Percentiles rank a stretch among this genome's conserved stretches.
These are phyloP conservation scores for Fraxinus greggii DNA, from an alignment of 305 asterid species.

Conservation along the genomic window DNA sequence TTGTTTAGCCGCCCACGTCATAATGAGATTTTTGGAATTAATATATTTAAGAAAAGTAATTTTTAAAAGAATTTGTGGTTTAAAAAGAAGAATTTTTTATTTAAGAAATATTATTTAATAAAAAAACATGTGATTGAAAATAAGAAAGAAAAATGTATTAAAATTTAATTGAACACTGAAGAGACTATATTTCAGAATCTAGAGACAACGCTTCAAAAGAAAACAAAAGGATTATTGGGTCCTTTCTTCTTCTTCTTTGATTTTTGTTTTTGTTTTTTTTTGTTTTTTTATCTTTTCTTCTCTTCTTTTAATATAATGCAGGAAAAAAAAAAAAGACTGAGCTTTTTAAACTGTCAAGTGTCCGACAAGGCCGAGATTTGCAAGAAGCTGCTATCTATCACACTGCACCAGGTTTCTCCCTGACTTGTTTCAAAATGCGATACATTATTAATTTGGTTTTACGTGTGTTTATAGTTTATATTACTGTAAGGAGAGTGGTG, in stretches of 20 bases:
- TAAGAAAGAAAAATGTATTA: too few species aligned
- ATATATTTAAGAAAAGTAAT: too few species aligned
- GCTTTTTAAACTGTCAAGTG: background rate
- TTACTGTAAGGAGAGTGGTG: background rate
- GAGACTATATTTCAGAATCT: too few species aligned
- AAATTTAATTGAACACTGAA: too few species aligned
- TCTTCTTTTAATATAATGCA: background rate
- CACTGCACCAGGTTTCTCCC: background rate
- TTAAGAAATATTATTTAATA: too few species aligned
- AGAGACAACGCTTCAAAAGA: background rate
- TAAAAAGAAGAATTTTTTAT: too few species aligned
- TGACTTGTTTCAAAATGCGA: background rate
- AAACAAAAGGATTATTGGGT: too few species aligned
- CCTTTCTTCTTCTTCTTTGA: too few species aligned
- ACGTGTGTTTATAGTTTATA: background rate
- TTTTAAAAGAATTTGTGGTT: too few species aligned
- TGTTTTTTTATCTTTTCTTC: background rate
- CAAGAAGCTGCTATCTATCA: background rate
- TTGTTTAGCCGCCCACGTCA: too few species aligned
- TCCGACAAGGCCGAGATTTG: background rate
- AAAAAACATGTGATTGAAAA: too few species aligned
- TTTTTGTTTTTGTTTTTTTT: background rate
- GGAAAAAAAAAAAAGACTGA: background rate
- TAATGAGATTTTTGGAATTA: too few species aligned
- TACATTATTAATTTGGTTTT: background rate